Evolutionary conservation across 139 green algal genomes (phyloP), one percentile per base, ranked within the genome.

Genomic region (Chlamydomonas schloesseri): DNA sequence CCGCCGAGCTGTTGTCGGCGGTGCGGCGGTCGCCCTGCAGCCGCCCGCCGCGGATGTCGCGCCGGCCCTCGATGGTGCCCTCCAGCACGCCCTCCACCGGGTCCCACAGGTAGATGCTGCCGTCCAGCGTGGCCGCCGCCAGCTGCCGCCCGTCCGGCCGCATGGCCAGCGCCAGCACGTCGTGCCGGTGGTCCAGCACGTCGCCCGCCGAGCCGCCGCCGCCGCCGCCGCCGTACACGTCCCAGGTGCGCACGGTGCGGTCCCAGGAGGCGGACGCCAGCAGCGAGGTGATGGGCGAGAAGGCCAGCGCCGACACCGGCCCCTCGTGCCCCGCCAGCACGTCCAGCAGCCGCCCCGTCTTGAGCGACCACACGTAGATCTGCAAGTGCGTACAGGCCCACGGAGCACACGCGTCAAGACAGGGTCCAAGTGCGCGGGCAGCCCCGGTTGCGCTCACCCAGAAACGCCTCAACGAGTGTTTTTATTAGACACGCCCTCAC

Each of bases 341-440:
- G 84, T 99, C 98, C 82, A 99, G 93, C 86, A 99, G 90, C 42
- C 95, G 91, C 3, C 95, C 98, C 0, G 97, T 99, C 82, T 88
- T 82, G 36, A 99, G 75, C 26, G 91, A 96, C 98, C 98, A 99
- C 64, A 99, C 94, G 88, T 94, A 98, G n/a, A 99, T 93, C 87
- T 98, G 88, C 17, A 23, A n/a, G n/a, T n/a, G n/a, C n/a, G n/a
- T n/a, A 50, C 42, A 50, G 6, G 42, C 42, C 5, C 42, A 50
- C 8, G 42, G 6, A 13, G 42, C 42, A 50, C 42, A 50, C 42
- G 42, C 42, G 42, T 8, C 5, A 8, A 50, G 42, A 50, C 42
- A n/a, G n/a, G n/a, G n/a, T n/a, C n/a, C n/a, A n/a, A n/a, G n/a
- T n/a, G n/a, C n/a, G n/a, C n/a, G n/a, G n/a, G n/a, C n/a, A n/a